Conservation (phyloP, 2,329 filamentous ascomycete genomes). For the Mycosphaerelloides madeirae region DNA sequence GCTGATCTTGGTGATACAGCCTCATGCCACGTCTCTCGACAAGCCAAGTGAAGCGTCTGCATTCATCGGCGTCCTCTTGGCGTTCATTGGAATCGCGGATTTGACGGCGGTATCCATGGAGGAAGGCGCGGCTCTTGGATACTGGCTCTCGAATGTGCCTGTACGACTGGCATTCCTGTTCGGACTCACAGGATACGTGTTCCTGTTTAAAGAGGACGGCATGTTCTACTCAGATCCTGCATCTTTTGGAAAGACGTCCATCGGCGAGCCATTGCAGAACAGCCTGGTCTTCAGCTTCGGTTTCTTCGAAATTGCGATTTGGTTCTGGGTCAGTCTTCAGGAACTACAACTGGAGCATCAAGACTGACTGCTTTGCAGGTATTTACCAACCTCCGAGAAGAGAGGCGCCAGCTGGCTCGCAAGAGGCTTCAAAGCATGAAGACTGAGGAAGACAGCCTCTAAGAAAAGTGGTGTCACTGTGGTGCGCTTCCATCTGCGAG, state of each 20-base stretch:
- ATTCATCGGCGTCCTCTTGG: constrained; percentile 64
- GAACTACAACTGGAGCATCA: too few relatives aligned
- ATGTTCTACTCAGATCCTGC: constrained; percentile 32
- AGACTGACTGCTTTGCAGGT: constrained; percentile 30
- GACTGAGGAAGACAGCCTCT: constrained; percentile 31
- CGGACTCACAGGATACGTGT: constrained; percentile 58
- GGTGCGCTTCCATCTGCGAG: too few relatives aligned
- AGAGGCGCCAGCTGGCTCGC: constrained; percentile 41
- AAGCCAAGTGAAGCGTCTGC: constrained; percentile 63
- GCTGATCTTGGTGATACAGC: constrained; percentile 40
- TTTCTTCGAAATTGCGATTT: constrained; percentile 76
- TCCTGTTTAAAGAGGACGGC: constrained; percentile 55
- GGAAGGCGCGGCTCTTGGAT: constrained; percentile 40
- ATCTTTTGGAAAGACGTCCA: constrained; percentile 19
- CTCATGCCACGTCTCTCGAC: constrained; percentile 63
- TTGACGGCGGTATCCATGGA: constrained; percentile 44
- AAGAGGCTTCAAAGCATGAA: constrained; percentile 33
- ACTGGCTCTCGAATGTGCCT: constrained; percentile 53
- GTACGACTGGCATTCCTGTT: constrained; percentile 63
- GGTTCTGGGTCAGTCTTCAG: constrained; percentile 68
- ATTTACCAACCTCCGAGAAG: constrained; percentile 65
- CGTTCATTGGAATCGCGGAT: constrained; percentile 51
- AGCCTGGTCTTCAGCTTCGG: constrained; percentile 78
- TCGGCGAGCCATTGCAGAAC: constrained; percentile 68
- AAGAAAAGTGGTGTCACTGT: neutral